Percentiles rank a stretch among this genome's conserved stretches.
These are phyloP conservation scores for Cymodocea nodosa DNA, from an alignment of 116 monocot genomes.

Conservation along the genomic window DNA sequence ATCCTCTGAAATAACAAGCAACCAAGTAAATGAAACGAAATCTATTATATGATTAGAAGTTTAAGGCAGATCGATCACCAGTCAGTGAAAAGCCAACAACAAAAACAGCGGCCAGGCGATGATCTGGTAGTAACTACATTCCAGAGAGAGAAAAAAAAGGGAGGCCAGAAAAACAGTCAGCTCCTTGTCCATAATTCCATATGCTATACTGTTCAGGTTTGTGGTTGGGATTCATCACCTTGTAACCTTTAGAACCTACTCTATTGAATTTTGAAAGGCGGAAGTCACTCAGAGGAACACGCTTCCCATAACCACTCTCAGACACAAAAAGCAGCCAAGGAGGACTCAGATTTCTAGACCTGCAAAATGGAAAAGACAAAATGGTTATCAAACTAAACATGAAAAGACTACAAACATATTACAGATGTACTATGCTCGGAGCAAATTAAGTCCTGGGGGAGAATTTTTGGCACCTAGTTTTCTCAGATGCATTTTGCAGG, in stretches of 20 bases:
- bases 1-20: slow-evolving; percentile 44
- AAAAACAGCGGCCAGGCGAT: slow-evolving; percentile 82
- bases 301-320: slow-evolving; percentile 86
- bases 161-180: no score
- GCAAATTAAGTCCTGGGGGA: not conserved
- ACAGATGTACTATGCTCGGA: not conserved
- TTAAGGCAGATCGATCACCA: slow-evolving; percentile 20
- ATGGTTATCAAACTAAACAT: not conserved
- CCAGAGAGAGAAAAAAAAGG: not conserved
- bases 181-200: no score
- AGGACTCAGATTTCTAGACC: slow-evolving; percentile 46
- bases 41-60: not conserved
- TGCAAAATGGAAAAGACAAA: slow-evolving; percentile 11
- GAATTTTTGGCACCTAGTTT: slow-evolving; percentile 6
- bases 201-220: no score
- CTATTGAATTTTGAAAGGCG: slow-evolving; percentile 58
- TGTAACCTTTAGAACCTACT: slow-evolving; percentile 74
- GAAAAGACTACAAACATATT: not conserved
- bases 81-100: slow-evolving; percentile 70
- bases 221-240: slow-evolving; percentile 27
- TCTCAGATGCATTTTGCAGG: slow-evolving; percentile 22
- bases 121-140: slow-evolving; percentile 50
- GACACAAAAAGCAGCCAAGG: slow-evolving; percentile 94
- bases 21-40: not conserved
- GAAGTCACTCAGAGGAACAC: slow-evolving; percentile 73